Evolutionary conservation across 2,329 filamentous ascomycete genomes (phyloP).

Genomic region (Nectriaceae sp.): DNA sequence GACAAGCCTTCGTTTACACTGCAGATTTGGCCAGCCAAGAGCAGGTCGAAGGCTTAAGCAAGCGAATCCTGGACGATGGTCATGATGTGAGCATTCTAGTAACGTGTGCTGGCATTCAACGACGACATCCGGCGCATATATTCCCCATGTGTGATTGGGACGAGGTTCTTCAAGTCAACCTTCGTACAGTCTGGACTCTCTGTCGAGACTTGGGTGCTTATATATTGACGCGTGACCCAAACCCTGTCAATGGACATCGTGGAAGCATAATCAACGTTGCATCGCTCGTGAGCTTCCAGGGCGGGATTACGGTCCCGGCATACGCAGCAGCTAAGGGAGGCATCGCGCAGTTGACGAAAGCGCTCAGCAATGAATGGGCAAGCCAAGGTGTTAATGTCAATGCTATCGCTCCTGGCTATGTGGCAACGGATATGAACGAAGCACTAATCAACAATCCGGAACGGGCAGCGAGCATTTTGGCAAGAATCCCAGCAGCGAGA

Average conservation of each 20-base stretch:
- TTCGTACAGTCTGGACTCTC: constrained; percentile 72
- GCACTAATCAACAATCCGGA: constrained; percentile 70
- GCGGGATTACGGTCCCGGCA: constrained; percentile 75
- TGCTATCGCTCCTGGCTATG: constrained; percentile 80
- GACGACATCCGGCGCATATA: constrained; percentile 61
- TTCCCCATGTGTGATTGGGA: constrained; percentile 68
- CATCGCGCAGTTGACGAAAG: constrained; percentile 76
- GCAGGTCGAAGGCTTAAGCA: constrained; percentile 15
- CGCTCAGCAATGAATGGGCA: constrained; percentile 78
- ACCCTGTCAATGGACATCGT: constrained; percentile 46
- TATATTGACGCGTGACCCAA: constrained; percentile 59
- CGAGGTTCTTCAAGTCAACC: constrained; percentile 73
- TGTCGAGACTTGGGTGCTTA: constrained; percentile 71
- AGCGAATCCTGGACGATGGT: constrained; percentile 19
- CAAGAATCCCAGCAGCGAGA: constrained; percentile 73
- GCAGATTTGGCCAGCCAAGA: constrained; percentile 22
- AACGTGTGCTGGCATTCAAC: constrained; percentile 69
- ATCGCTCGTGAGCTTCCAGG: constrained; percentile 76
- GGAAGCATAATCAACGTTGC: constrained; percentile 78
- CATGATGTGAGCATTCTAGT: constrained; percentile 57
- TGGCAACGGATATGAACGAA: constrained; percentile 82
- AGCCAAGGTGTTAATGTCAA: constrained; percentile 74
- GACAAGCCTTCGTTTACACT: constrained; percentile 16
- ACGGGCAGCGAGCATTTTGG: constrained; percentile 68
- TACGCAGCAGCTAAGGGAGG: constrained; percentile 81